Evolutionary conservation across 257 asterid genomes (phyloP), one percentile per base, ranked within the genome.

Genomic region (Agastache rugosa): DNA sequence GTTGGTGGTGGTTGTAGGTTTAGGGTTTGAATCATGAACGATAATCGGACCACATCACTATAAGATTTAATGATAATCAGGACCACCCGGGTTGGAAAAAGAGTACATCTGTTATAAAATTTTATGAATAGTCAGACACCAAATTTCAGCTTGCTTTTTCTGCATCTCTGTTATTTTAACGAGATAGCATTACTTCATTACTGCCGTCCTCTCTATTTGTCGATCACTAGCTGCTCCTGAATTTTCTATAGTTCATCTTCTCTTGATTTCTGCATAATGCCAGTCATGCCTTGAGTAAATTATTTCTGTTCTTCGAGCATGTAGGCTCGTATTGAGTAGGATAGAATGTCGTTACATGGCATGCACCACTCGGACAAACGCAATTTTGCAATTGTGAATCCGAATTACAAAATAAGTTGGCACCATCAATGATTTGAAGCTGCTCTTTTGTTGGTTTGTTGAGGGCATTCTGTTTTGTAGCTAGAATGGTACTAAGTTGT

Each of bases 61-160:
- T n/a, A n/a, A n/a, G n/a, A n/a, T n/a, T 69, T 31, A 71, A 55
- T 65, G 45, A 75, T 45, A 6, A 34, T 19, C 41, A 29, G 69
- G 70, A 60, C 70, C 69, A 61, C 77, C 34, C 27, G 19, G 25
- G 63, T 60, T 11, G 39, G 25, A 41, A 58, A 58, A 19, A 5
- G 12, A 59, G 50, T 44, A 22, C 17, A 35, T 60, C 48, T 72
- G 6, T 31, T 60, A 19, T 15, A 7, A 41, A 34, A 5, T 14
- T 44, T 12, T 11, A 54, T 47, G 63, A 58, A 42, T 7, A 44
- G 34, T 55, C 20, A 3, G 15, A 2, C 63, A 29, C 31, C 11
- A n/a, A 12, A 11, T 12, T 6, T 45, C 25, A 31, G 54, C 63
- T 23, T 58, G 19, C 37, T 56, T 58, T 58, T 29, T 25, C 56